Base-by-base conservation (phyloP, 257 asterid genomes). In the Linaria vulgaris region DNA sequence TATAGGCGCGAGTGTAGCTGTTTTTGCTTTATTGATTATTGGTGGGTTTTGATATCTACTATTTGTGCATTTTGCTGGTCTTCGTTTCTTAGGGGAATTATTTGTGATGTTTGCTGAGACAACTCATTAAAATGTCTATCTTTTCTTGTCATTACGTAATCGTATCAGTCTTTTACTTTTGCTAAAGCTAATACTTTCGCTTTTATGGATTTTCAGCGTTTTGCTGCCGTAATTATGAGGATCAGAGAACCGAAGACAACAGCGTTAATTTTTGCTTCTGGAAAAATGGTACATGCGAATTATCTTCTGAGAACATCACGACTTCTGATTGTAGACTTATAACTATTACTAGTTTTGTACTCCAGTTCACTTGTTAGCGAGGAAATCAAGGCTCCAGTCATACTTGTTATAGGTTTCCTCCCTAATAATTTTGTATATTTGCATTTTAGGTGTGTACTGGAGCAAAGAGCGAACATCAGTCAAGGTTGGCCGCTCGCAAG, bases 191-290 rank as follows among this genome's bases (percentile, higher is more conserved):
- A 63, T 56, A 59, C 78, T 68, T 46, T 41, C 34, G 48, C 22
- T 63, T 21, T 53, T 8, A 34, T 71, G 64, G 69, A 56, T 23
- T 74, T 80, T 16, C 81, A 86, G 95, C 88, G 88, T 86, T 86
- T 86, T 68, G 88, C 95, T 69, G 90, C 95, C 0, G 95, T 86
- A 77, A 86, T 86, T 73, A 81, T 86, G 95, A 75, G 95, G 76
- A 86, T 86, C 44, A 77, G 95, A 48, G 95, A 86, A 68, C 95
- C 90, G 24, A 86, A 83, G 63, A 81, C 95, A 2, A 86, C 95
- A 5, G 90, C 88, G 0, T 74, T 81, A 30, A 86, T 83, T 64
- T 86, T 86, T 74, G 95, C 95, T 22, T 86, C 95, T 48, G 95
- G 95, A 53, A 86, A 86, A 72, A 85, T 86, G 90, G 95, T 85